Percentiles rank a stretch among this genome's conserved stretches.
Evolutionary conservation across 805 yeast species (phyloP).

Genomic region (Scheffersomyces coipomensis): DNA sequence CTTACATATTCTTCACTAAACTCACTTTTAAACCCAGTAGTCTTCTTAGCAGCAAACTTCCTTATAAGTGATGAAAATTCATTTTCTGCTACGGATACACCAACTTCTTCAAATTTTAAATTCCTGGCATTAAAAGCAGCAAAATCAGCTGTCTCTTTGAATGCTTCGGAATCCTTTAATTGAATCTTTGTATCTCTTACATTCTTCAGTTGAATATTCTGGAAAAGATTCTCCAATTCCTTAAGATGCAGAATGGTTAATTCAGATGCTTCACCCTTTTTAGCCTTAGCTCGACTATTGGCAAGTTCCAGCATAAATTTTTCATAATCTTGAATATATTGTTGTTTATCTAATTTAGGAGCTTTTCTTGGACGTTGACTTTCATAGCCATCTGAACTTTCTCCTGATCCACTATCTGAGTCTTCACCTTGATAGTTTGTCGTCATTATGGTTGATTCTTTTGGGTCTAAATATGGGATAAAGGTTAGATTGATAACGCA

Average conservation of each 20-base stretch:
- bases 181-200: constrained; percentile 34
- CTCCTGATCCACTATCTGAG: not conserved
- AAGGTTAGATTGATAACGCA: no score
- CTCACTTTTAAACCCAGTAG: constrained; percentile 1
- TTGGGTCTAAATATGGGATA: no score
- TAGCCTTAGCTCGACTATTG: constrained; percentile 34
- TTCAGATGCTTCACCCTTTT: constrained; percentile 56
- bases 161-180: constrained; percentile 59
- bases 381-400: constrained; percentile 1
- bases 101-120: constrained; percentile 56
- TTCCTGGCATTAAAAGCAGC: constrained; percentile 65
- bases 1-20: constrained; percentile 9
- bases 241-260: constrained; percentile 30
- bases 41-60: constrained; percentile 23
- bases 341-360: constrained; percentile 31
- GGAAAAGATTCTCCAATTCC: constrained; percentile 10
- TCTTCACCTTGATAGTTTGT: constrained; percentile 1
- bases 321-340: not conserved
- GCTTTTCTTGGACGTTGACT: constrained; percentile 21
- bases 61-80: constrained; percentile 44
- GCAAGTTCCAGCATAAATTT: not conserved
- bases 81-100: constrained; percentile 46
- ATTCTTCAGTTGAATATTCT: constrained; percentile 23
- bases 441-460: no score
- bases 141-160: constrained; percentile 57